Conservation (phyloP, 495 filamentous ascomycete species). For the Podospora anserina region DNA sequence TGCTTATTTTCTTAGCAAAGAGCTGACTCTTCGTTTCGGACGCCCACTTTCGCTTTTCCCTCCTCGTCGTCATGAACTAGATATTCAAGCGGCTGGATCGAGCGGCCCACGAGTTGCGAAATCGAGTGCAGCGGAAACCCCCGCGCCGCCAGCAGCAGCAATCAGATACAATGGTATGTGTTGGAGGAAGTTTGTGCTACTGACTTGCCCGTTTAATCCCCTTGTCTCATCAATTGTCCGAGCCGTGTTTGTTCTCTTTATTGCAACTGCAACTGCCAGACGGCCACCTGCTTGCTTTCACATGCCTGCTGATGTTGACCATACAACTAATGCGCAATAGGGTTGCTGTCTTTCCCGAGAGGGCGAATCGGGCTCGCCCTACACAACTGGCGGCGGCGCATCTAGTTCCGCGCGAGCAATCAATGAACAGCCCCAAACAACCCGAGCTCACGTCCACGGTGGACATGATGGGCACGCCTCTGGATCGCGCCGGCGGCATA, state of each 20-base stretch:
- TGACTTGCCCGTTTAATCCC: background rate
- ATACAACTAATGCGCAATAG: conserved; percentile 24
- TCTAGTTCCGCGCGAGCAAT: conserved; percentile 46
- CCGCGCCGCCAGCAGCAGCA: background rate
- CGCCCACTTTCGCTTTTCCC: background rate
- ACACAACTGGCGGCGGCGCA: conserved; percentile 36
- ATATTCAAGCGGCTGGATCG: conserved; percentile 29
- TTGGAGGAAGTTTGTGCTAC: background rate
- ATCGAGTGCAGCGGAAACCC: conserved; percentile 11
- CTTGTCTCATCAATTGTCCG: background rate
- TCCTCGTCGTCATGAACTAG: conserved; percentile 33
- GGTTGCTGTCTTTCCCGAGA: conserved; percentile 51
- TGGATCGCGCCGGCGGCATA: conserved; percentile 20
- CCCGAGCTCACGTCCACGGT: conserved; percentile 11
- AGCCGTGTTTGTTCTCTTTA: background rate
- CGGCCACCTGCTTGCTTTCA: background rate
- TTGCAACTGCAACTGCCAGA: background rate
- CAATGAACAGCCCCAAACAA: conserved; percentile 32
- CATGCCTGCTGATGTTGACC: background rate
- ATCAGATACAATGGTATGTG: background rate
- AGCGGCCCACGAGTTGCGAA: conserved; percentile 24
- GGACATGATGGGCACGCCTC: conserved; percentile 25
- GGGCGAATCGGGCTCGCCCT: conserved; percentile 43
- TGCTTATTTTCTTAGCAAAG: background rate
- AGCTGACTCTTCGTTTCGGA: background rate